Evolutionary conservation across 441 rosid species (phyloP), one percentile per base, ranked within the genome.

Genomic region (Arabidopsis hybrid): DNA sequence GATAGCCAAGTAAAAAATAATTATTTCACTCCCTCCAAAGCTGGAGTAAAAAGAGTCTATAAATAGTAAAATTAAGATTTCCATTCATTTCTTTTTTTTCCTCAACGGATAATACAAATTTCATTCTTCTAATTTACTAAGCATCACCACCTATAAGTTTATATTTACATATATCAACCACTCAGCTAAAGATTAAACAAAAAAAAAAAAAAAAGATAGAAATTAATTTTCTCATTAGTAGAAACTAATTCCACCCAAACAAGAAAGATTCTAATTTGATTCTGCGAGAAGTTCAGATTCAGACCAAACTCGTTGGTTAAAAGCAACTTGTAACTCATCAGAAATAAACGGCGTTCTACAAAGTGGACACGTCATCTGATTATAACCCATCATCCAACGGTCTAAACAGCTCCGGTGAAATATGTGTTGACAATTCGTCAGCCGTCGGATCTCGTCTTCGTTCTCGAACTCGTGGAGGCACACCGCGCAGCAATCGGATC

Each of bases 301-400:
- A 56, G 87, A 90, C 97, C 91, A 88, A 17, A 88, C 40, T 21
- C 85, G 74, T 72, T 85, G 89, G 64, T 88, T 86, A 66, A 88
- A 86, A 13, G 81, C 50, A 6, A 81, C 88, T 60, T 85, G 87
- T 85, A 84, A 72, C 67, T 86, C 95, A 31, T 87, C 88, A 0
- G 98, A 90, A 51, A 93, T 80, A 21, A 93, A 84, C 49, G 83
- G 76, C 65, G 87, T 87, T 50, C 98, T 75, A 71, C 95, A 93
- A 5, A 91, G 88, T 13, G 97, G 98, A 73, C 98, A 93, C 46
- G 96, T 91, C 73, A 78, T 83, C 84, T 84, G 95, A 68, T 88
- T 90, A 66, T 93, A 89, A 2, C 85, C 90, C 83, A 93, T 83
- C 85, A 92, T 85, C 98, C 98, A 93, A 71, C 89, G 87, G 87